Percentiles rank a stretch among this genome's conserved stretches.
Evolutionary conservation across 768 basidiomycete species (phyloP).

Genomic region (Tephrocybe sp.): DNA sequence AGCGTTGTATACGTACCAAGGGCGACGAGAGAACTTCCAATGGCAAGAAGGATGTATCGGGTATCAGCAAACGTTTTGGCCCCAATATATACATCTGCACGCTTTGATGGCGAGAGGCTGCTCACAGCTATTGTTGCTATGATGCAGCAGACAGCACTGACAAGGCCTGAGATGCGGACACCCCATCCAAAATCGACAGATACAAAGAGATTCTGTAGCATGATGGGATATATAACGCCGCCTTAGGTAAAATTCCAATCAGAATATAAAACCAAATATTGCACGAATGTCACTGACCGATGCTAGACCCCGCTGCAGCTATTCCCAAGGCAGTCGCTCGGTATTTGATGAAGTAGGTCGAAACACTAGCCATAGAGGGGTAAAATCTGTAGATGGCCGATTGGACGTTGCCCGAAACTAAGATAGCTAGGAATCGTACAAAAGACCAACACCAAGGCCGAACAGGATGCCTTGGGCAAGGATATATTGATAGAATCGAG

Average conservation of each 20-base stretch:
- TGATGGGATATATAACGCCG: constrained; percentile 68
- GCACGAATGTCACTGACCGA: constrained; percentile 38
- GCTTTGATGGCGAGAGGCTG: constrained; percentile 28
- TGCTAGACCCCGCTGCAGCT: constrained; percentile 66
- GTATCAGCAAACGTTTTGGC: constrained; percentile 44
- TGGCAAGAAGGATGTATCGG: constrained; percentile 51
- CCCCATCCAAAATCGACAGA: constrained; percentile 62
- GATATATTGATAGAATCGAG: constrained; percentile 59
- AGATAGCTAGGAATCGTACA: constrained; percentile 42
- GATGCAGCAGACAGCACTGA: constrained; percentile 47
- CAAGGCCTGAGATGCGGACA: constrained; percentile 55
- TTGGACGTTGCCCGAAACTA: constrained; percentile 8
- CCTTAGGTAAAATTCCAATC: constrained; percentile 34
- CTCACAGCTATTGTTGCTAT: constrained; percentile 49
- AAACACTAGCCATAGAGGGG: constrained; percentile 64
- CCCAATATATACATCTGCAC: constrained; percentile 24
- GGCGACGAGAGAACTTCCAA: constrained; percentile 58
- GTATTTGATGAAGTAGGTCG: constrained; percentile 63
- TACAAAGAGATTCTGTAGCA: constrained; percentile 57
- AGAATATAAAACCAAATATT: neutral
- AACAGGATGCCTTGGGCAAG: constrained; percentile 65
- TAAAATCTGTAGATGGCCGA: constrained; percentile 52
- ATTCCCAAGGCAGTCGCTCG: constrained; percentile 74
- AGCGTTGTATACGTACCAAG: constrained; percentile 45
- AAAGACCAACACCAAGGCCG: constrained; percentile 61